Evolutionary conservation across 305 asterid species (phyloP).

Genomic region (Fraxinus dipetala): DNA sequence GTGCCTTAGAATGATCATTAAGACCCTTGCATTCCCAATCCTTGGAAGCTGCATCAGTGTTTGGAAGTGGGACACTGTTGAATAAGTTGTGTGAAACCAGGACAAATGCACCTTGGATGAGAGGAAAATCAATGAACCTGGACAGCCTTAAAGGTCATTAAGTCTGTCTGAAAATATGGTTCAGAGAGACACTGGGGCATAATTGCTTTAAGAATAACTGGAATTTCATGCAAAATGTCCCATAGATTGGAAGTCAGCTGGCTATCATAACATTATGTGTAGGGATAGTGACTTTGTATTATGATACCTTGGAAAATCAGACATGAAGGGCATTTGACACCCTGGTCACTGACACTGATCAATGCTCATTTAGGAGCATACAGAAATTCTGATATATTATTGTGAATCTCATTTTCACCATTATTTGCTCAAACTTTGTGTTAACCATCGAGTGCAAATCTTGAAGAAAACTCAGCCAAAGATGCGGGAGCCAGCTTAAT

Average conservation of each 20-base stretch:
- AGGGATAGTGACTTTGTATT: neutral
- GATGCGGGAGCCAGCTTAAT: neutral
- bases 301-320: conserved; percentile 9
- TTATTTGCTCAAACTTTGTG: neutral
- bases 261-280: neutral
- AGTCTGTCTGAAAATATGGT: conserved; percentile 8
- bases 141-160: conserved; percentile 17
- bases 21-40: neutral
- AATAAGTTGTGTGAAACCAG: neutral
- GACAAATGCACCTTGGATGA: conserved; percentile 15
- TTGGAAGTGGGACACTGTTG: neutral
- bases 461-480: neutral
- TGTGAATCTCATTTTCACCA: neutral
- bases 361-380: neutral
- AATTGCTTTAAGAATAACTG: conserved; percentile 18
- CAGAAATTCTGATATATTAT: neutral
- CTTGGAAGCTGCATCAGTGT: neutral
- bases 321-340: conserved; percentile 14
- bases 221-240: neutral
- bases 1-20: neutral
- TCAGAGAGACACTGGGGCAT: conserved; percentile 2
- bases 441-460: neutral
- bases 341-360: conserved; percentile 2
- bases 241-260: conserved; percentile 4
- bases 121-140: conserved; percentile 29